Conservation (phyloP, 352 stramenopile genomes). For the Globisporangium echinulatum region DNA sequence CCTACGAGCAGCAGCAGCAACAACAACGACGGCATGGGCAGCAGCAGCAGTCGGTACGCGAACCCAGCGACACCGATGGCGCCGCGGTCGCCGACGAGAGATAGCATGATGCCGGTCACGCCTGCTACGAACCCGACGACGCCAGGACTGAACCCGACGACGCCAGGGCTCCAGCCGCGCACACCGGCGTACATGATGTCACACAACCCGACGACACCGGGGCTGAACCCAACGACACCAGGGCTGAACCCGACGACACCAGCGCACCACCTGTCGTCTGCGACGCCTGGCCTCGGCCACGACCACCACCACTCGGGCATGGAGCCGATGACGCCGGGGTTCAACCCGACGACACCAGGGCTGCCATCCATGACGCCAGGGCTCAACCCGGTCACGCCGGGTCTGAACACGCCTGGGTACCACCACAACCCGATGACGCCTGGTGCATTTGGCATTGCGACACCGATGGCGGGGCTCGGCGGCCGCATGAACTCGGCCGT, state of each 20-base stretch:
- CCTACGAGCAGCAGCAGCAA: slow-evolving; percentile 44
- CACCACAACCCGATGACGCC: slow-evolving; percentile 86
- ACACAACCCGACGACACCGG: slow-evolving; percentile 74
- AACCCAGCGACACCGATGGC: slow-evolving; percentile 48
- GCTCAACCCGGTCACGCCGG: slow-evolving; percentile 75
- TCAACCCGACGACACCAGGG: slow-evolving; percentile 80
- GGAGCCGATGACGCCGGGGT: slow-evolving; percentile 85
- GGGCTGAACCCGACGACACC: slow-evolving; percentile 71
- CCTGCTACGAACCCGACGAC: slow-evolving; percentile 68
- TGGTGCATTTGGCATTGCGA: slow-evolving; percentile 69
- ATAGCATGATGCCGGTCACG: slow-evolving; percentile 60
- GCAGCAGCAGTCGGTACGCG: slow-evolving; percentile 35
- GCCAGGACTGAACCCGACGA: slow-evolving; percentile 77
- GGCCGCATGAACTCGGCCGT: slow-evolving; percentile 60
- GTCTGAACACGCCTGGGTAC: slow-evolving; percentile 77
- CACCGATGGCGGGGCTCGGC: slow-evolving; percentile 45
- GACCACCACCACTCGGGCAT: slow-evolving; percentile 60
- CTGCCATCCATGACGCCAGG: slow-evolving; percentile 75
- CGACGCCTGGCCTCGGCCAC: slow-evolving; percentile 58
- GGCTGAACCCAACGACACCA: slow-evolving; percentile 74
- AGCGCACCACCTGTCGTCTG: slow-evolving; percentile 57
- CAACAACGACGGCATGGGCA: slow-evolving; percentile 45
- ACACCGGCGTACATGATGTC: slow-evolving; percentile 76
- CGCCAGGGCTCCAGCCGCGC: slow-evolving; percentile 64
- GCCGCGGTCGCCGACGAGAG: slow-evolving; percentile 56